A percentile compares a stretch with the other conserved stretches of the same genome.
Evolutionary conservation across 2,329 filamentous ascomycete genomes (phyloP).

Genomic region (Paecilomyces niveus): DNA sequence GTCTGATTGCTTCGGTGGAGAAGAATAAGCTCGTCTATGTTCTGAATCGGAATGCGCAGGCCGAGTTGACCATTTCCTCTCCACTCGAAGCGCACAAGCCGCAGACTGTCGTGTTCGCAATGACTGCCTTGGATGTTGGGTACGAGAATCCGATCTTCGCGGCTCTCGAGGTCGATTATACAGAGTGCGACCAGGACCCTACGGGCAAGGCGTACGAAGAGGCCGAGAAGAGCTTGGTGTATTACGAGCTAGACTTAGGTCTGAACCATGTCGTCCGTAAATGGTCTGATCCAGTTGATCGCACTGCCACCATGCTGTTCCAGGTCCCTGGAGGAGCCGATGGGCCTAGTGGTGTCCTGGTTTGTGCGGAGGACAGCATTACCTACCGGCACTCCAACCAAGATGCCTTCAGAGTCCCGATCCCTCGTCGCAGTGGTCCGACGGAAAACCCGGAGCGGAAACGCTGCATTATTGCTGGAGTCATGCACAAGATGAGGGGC

Average conservation of each 20-base stretch:
- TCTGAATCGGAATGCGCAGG: conserved; percentile 88
- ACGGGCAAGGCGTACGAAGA: conserved; percentile 75
- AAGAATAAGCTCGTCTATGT: conserved; percentile 99
- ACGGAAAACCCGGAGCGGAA: conserved; percentile 91
- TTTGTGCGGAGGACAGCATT: conserved; percentile 89
- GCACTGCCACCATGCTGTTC: conserved; percentile 82
- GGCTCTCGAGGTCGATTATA: conserved; percentile 87
- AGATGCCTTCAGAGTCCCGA: conserved; percentile 77
- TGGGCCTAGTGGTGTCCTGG: conserved; percentile 88
- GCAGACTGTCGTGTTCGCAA: conserved; percentile 79
- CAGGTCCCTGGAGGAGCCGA: conserved; percentile 92
- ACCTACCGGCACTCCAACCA: conserved; percentile 97
- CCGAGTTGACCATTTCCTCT: conserved; percentile 92
- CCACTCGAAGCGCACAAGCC: conserved; percentile 93
- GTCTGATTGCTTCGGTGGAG: conserved; percentile 86
- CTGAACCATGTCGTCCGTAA: conserved; percentile 95
- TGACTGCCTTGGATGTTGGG: conserved; percentile 86
- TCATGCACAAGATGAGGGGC: conserved; percentile 96
- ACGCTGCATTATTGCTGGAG: conserved; percentile 76
- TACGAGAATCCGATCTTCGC: conserved; percentile 98
- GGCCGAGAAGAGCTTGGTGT: conserved; percentile 83
- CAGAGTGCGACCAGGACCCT: conserved; percentile 83
- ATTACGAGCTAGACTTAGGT: conserved; percentile 95
- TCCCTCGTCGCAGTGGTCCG: conserved; percentile 77
- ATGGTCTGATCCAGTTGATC: conserved; percentile 91